Conservation (phyloP, 441 rosid species). For the Bruguiera hainesii region DNA sequence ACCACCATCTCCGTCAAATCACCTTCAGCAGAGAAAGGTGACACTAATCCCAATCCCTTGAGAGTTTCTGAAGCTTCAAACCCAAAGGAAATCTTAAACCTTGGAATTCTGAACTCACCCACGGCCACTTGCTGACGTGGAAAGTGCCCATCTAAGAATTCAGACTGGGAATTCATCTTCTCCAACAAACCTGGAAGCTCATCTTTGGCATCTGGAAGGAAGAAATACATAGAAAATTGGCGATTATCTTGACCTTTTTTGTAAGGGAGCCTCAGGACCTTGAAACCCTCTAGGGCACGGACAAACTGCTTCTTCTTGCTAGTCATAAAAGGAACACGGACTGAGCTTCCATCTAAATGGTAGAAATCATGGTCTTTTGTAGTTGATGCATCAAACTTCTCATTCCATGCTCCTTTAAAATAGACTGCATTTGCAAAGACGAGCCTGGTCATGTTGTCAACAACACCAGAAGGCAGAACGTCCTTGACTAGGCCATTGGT, state of each 20-base stretch:
- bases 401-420: slow-evolving; percentile 81
- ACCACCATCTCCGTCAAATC: slow-evolving; percentile 74
- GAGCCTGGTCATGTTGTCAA: slow-evolving; percentile 52
- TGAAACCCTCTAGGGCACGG: slow-evolving; percentile 49
- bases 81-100: slow-evolving; percentile 60
- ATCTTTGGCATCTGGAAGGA: slow-evolving; percentile 63
- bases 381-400: slow-evolving; percentile 53
- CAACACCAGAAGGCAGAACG: slow-evolving; percentile 68
- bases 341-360: slow-evolving; percentile 50
- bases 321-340: slow-evolving; percentile 69
- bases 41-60: slow-evolving; percentile 53
- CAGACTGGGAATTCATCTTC: slow-evolving; percentile 43
- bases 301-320: slow-evolving; percentile 57
- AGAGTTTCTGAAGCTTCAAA: slow-evolving; percentile 61
- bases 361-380: slow-evolving; percentile 62
- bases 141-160: slow-evolving; percentile 56
- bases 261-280: slow-evolving; percentile 74
- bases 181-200: slow-evolving; percentile 57
- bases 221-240: slow-evolving; percentile 65
- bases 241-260: slow-evolving; percentile 63
- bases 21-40: slow-evolving; percentile 54
- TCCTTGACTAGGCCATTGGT: slow-evolving; percentile 68
- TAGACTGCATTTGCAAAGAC: slow-evolving; percentile 76
- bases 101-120: slow-evolving; percentile 60
- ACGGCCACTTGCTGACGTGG: slow-evolving; percentile 34